Base-by-base conservation (phyloP, 2,329 filamentous ascomycete genomes). In the Aureobasidium lini region DNA sequence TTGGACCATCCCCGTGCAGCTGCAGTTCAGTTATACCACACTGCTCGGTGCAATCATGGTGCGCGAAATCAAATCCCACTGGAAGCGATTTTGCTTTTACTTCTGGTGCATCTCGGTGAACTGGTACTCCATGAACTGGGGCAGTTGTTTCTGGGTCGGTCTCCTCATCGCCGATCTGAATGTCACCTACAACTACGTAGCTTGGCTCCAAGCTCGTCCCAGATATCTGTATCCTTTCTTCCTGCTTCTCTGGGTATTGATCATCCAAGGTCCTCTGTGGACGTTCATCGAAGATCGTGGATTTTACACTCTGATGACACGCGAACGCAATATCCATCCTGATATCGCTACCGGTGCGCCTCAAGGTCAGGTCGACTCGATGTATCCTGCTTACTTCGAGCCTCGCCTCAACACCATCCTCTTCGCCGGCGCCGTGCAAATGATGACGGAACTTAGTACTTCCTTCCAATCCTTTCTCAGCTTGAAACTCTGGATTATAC, bases 1-100 rank as follows among this genome's bases (percentile, higher is more conserved):
- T 1, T 79, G 77, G 77, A 79, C 77, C 1, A 77, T 79, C 23
- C 76, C 77, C 0, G 76, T 79, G 0, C 76, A 78, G 61, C 68
- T 79, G 1, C 77, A 79, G 63, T 76, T 74, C 34, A 71, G 76
- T 1, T 79, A 77, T 71, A 68, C 74, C 15, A 71, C 75, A 4
- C 65, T 79, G 2, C 66, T 76, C 9, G 76, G 71, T 16, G 69
- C 71, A 6, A 70, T 79, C 28, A 67, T 79, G 18, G 69, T 79
- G 29, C 71, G 70, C 34, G 75, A 79, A 52, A 72, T 77, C 66
- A 76, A 75, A 62, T 75, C 66, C 0, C 71, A 74, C 0, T 77
- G 72, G 73, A 79, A 79, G 65, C 72, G 77, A n/a, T 73, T 76
- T 59, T 63, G 63, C 6, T 77, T 74, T 62, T 79, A 78, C 62